Percentiles rank a stretch among this genome's conserved stretches.
Conservation (phyloP, 192 early-diverging fungal species). For the Jimgerdemannia lactiflua region DNA sequence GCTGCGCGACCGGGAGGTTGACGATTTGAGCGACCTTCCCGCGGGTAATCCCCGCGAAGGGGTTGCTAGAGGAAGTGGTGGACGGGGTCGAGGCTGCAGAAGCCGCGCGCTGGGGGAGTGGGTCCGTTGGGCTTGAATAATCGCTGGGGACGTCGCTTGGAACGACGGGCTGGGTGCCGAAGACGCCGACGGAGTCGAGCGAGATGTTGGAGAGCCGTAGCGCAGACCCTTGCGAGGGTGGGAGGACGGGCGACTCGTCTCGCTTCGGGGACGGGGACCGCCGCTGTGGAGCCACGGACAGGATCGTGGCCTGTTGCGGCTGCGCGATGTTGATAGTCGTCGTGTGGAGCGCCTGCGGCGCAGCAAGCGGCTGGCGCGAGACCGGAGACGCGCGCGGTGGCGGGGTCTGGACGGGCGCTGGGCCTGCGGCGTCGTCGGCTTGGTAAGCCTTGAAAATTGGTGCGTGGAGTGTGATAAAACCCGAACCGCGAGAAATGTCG, state of each 20-base stretch:
- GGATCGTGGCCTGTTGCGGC: not conserved
- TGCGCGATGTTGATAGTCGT: not conserved
- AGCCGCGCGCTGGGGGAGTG: not conserved
- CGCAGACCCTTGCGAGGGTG: not conserved
- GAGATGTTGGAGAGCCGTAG: not conserved
- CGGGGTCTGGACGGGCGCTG: too few species aligned
- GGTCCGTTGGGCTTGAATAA: not conserved
- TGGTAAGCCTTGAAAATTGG: constrained; percentile 1
- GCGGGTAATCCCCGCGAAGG: not conserved
- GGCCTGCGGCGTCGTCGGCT: not conserved
- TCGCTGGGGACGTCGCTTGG: not conserved
- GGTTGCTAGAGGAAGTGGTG: not conserved
- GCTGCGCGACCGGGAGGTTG: not conserved
- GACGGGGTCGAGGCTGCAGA: not conserved
- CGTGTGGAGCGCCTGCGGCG: not conserved
- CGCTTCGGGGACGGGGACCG: not conserved
- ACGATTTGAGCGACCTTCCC: not conserved
- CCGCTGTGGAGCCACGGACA: not conserved
- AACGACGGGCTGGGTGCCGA: not conserved
- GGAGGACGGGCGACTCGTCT: not conserved
- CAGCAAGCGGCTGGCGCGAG: not conserved
- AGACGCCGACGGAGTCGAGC: not conserved
- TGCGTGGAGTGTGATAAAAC: not conserved
- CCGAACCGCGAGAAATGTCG: constrained; percentile 1
- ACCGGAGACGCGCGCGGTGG: too few species aligned